These are phyloP conservation scores for Lenwebbia sp. DNA, from an alignment of 345 rosid genomes.

Conservation along the genomic window DNA sequence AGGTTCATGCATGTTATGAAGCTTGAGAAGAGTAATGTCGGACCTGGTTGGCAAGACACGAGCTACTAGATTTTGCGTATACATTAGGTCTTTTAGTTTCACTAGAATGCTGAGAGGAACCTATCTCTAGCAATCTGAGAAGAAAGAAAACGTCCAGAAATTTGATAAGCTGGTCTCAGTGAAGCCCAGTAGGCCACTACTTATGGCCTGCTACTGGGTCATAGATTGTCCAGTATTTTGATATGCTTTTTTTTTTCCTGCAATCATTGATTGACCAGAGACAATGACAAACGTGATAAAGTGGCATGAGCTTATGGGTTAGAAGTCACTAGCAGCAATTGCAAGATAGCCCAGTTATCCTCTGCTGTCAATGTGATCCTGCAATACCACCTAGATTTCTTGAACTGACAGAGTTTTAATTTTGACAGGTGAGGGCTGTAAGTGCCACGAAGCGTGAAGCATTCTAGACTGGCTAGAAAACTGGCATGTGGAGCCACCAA, in stretches of 20 bases:
- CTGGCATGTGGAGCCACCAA: slow-evolving; percentile 60
- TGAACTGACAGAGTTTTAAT: background rate
- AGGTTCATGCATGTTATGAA: background rate
- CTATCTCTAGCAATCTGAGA: background rate
- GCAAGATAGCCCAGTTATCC: background rate
- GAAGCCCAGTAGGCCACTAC: background rate
- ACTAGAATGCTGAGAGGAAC: background rate
- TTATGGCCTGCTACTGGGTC: background rate
- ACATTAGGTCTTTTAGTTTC: background rate
- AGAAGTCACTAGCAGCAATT: background rate
- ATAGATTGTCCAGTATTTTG: background rate
- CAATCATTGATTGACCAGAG: background rate
- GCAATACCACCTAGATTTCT: background rate
- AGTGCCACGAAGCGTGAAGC: background rate
- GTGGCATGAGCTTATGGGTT: background rate
- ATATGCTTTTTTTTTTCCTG: background rate
- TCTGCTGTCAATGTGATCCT: background rate
- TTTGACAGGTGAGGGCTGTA: background rate
- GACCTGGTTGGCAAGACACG: background rate
- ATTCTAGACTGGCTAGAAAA: background rate
- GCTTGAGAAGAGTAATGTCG: background rate
- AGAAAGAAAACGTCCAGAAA: background rate
- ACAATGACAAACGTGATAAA: accelerated
- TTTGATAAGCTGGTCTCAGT: background rate
- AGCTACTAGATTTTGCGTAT: background rate